Evolutionary conservation across 2,329 filamentous ascomycete species (phyloP).

Genomic region (Venturia pyrina): DNA sequence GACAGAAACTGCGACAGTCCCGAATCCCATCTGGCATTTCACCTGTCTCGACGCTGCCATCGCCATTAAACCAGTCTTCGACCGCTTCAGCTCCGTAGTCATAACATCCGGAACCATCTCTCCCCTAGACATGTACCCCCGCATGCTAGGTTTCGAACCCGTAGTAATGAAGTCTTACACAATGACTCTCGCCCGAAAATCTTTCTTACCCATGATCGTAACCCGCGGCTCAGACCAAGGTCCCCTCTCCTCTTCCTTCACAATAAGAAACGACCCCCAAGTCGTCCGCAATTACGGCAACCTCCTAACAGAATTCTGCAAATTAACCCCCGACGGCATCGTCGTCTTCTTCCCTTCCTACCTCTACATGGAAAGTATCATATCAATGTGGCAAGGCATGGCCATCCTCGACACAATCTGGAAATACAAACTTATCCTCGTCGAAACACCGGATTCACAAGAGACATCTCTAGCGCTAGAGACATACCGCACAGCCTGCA

Average conservation of each 20-base stretch:
- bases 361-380: constrained; percentile 98
- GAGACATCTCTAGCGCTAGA: constrained; percentile 93
- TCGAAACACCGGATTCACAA: constrained; percentile 94
- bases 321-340: constrained; percentile 90
- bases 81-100: constrained; percentile 94
- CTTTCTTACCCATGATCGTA: constrained; percentile 97
- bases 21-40: constrained; percentile 94
- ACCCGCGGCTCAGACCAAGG: constrained; percentile 92
- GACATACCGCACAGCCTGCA: constrained; percentile 94
- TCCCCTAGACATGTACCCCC: constrained; percentile 96
- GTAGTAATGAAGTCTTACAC: constrained; percentile 95
- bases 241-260: constrained; percentile 84
- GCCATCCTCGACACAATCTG: constrained; percentile 94
- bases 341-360: constrained; percentile 99
- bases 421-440: constrained; percentile 97
- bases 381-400: constrained; percentile 99
- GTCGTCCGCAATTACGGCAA: constrained; percentile 97
- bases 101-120: constrained; percentile 98
- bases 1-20: constrained; percentile 87
- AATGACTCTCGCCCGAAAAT: constrained; percentile 88
- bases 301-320: constrained; percentile 86
- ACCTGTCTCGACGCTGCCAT: constrained; percentile 95
- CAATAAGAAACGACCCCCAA: constrained; percentile 88
- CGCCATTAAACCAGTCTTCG: constrained; percentile 94
- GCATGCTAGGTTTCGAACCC: constrained; percentile 89